Base-by-base conservation (phyloP, 1,139 yeast species). In the Diutina ranongensis region DNA sequence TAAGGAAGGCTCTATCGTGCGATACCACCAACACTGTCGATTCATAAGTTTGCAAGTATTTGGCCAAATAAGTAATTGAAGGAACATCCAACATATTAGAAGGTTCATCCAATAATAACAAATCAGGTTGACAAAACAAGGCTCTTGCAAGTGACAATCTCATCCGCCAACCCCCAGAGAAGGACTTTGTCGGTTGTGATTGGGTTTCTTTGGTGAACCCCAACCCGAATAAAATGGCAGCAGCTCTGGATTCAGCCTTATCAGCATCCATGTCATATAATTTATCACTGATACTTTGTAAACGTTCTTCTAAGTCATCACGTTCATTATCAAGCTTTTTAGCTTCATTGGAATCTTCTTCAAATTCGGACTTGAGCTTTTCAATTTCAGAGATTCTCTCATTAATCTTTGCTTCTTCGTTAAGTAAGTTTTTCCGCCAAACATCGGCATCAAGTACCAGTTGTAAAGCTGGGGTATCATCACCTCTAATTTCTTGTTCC, bases 111-210 rank as follows among this genome's bases (percentile, higher is more conserved):
- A 92, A 74, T 58, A 92, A 70, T 54, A 92, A 72, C 54, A 92
- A 72, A 63, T 94, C 98, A 0, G 98, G 98, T 61, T 86, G 84
- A 74, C 97, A 92, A 73, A 92, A 92, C 61, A 92, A 75, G 0
- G 98, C 98, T 67, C 98, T 79, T 2, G 98, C 98, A 51, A 92
- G 74, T n/a, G 97, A 86, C 54, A 92, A 75, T 71, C 98, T 83
- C 98, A 92, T 92, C 76, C 98, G 83, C 98, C 98, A 92, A 80
- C 98, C 98, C 76, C 98, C 98, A 47, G 97, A 88, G 63, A 92
- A 92, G 32, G 92, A 76, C 55, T 87, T 89, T 10, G 97, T 88
- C 21, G 96, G 80, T 49, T 72, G 71, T 46, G 70, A 67, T 62
- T 92, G 98, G 5, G 96, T 76, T 57, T 85, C 95, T 52, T 79